Base-by-base conservation (phyloP, 768 basidiomycete species). In the Calocybe cyanea region DNA sequence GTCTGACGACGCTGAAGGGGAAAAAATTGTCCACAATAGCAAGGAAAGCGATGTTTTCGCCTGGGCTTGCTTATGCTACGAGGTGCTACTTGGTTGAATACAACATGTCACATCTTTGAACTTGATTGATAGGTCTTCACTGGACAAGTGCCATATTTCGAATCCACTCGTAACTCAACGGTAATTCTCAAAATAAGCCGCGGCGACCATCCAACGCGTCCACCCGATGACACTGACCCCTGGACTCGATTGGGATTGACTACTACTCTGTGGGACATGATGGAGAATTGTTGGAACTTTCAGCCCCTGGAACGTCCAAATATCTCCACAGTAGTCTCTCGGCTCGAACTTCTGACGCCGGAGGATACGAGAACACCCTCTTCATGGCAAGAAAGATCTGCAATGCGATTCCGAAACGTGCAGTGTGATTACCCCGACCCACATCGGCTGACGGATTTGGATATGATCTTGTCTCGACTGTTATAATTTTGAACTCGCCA, bases 11-110 rank as follows among this genome's bases (percentile, higher is more conserved):
- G 11, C 2, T n/a, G 23, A n/a, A n/a, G 13, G 7, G 24, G 42
- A 45, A 3, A 32, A 30, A 11, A 30, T 45, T 13, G 17, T 35
- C 17, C 41, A 45, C 21, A 54, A 54, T 28, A 54, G n/a, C 18
- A 43, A 39, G n/a, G 32, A 32, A 21, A 51, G 36, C 15, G 53
- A 54, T 21, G 37, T 54, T 1, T 54, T 38, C 15, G 50, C 53
- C 1, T 54, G 50, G 53, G 46, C 43, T 20, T 28, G 34, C n/a
- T 17, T 45, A 8, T 48, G 53, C 23, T 54, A 54, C n/a, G 50
- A 54, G 40, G 53, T 48, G 5, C 20, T 6, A 10, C 7, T 35
- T 35, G 34, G 34, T 35, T n/a, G 17, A 7, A 7, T 32, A 32
- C n/a, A 8, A 32, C 8, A 35, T 14, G 34, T 5, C 34, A 7